Percentiles rank a stretch among this genome's conserved stretches.
Evolutionary conservation across 768 basidiomycete genomes (phyloP).

Genomic region (Cystobasidium tubakii): DNA sequence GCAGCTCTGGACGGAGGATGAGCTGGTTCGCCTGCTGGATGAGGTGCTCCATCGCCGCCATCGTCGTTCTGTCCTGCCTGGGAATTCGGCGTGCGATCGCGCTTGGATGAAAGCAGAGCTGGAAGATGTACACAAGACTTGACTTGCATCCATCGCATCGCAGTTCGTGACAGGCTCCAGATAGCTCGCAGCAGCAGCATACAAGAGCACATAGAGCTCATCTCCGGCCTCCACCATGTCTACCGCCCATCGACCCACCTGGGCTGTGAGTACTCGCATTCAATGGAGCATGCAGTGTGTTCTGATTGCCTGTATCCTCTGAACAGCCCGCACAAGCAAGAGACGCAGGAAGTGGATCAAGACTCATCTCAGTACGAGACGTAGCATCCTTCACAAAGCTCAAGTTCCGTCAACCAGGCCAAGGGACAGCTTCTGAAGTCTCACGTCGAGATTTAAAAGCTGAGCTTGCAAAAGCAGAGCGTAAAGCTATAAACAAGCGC

Average conservation of each 20-base stretch:
- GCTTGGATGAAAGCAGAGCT: neutral
- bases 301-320: neutral
- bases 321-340: constrained; percentile 32
- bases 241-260: constrained; percentile 32
- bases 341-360: constrained; percentile 26
- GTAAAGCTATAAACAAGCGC: constrained; percentile 79
- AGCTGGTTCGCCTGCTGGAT: constrained; percentile 49
- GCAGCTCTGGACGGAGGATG: constrained; percentile 61
- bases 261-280: constrained; percentile 22
- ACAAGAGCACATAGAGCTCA: neutral
- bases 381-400: constrained; percentile 92
- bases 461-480: constrained; percentile 79
- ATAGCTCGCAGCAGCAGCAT: neutral
- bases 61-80: neutral
- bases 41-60: constrained; percentile 15
- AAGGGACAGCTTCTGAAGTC: constrained; percentile 73
- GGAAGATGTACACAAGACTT: neutral
- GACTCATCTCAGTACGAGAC: constrained; percentile 29
- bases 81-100: too few relatives aligned
- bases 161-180: neutral
- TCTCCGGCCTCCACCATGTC: constrained; percentile 8
- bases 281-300: neutral
- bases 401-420: constrained; percentile 96
- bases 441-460: constrained; percentile 70
- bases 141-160: neutral